Evolutionary conservation across 192 early-diverging fungal species (phyloP), one percentile per base, ranked within the genome.

Genomic region (Gaertneriomyces sp.): DNA sequence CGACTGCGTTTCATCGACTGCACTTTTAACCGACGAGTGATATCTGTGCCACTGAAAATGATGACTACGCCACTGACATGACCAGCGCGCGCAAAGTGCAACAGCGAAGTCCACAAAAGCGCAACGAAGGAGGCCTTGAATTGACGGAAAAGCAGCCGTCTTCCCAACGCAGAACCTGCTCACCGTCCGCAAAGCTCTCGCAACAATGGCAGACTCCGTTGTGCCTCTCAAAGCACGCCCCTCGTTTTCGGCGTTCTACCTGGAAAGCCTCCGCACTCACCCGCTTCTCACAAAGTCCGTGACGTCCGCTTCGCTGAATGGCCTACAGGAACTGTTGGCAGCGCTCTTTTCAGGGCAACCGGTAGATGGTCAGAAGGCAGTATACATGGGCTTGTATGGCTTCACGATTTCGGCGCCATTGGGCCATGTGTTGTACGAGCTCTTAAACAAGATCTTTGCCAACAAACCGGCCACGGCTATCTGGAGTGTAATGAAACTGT

Each of bases 221-320:
- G 25, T 33, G 25, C 25, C 25, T 33, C 25, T 33, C 25, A 33
- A 33, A 33, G 25, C 25, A 33, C 25, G 25, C 25, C 25, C 25
- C 25, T 33, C 25, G 25, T 33, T 33, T 33, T 33, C 25, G 2
- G 25, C 25, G 25, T 33, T 33, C 54, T 66, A 66, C 43, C 43
- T 66, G 3, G 42, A 57, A 7, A 20, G 68, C 6, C 64, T 75
- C 6, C 33, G 42, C 16, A 45, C 55, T 7, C 68, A 53, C n/a
- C 93, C 93, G 17, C 71, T 95, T 20, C 76, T 78, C 45, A 93
- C 93, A 58, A 95, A 95, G 79, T 87, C 91, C 17, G 70, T 78
- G 58, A 95, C 91, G 9, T 76, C 88, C 6, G 89, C 87, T 19
- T 73, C 83, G 5, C 83, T 95, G 53, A 84, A 89, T 68, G 87